Evolutionary conservation across 2,329 filamentous ascomycete species (phyloP), one percentile per base, ranked within the genome.

Genomic region (Arachnomyces sp.): DNA sequence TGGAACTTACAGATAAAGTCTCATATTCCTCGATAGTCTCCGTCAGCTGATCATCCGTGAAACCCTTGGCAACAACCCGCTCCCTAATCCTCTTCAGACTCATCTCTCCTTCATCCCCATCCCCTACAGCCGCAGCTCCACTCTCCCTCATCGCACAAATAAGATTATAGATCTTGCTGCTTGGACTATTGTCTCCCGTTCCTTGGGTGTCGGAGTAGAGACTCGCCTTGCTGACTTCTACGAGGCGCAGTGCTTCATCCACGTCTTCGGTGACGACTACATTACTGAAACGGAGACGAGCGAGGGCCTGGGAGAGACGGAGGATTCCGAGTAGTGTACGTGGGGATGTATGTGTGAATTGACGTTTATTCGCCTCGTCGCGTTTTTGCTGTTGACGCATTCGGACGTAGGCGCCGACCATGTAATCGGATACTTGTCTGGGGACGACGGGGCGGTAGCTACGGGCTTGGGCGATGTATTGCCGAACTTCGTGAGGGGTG

Each of bases 341-440:
- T 1, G 90, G 84, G 2, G 89, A 94, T 13, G 89, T 94, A 66
- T 98, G 87, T 2, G 86, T 84, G 62, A 96, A 96, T 53, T 90
- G 86, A 64, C 89, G 86, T 67, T 90, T 90, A 58, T 79, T 81
- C 61, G 82, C 84, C 67, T 96, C 92, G 47, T 94, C 89, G 43
- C 84, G 81, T 63, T 90, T 88, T 63, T 95, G 88, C 57, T 89
- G 79, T 55, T 94, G 87, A 39, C 92, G 83, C 73, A 98, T 82
- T 45, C 86, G 84, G 25, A 98, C 92, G 59, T 98, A 98, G 0
- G 90, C 93, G 59, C 90, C 92, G 40, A 94, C 84, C 72, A 98
- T 87, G 70, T 98, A 98, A 60, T 98, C 92, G 0, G 86, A 89
- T 3, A 95, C 86, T 5, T 76, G 73, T 55, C 82, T 83, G 1